Conservation (phyloP, 169 alveolate species). For the Eimeria falciformis region DNA sequence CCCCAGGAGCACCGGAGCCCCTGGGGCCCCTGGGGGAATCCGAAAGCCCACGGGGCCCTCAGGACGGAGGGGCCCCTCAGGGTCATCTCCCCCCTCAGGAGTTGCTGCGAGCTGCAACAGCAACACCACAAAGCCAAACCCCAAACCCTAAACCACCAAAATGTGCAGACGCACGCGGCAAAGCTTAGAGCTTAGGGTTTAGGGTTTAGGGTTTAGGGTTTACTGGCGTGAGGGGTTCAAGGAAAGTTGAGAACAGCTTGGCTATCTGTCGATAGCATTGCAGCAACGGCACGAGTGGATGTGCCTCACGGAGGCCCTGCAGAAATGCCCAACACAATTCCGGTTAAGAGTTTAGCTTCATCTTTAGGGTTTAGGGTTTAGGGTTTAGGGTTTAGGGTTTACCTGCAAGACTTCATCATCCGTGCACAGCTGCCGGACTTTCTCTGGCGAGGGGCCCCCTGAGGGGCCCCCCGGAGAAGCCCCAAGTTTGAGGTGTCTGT, state of each 20-base stretch:
- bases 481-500: conserved; percentile 13
- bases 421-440: not conserved
- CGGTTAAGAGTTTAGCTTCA: not conserved
- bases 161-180: not conserved
- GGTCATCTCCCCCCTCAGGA: not conserved
- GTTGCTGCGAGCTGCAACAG: not conserved
- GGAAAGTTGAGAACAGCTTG: conserved; percentile 61
- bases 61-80: not conserved
- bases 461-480: not conserved
- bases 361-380: conserved; percentile 30
- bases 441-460: not conserved
- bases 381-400: conserved; percentile 38
- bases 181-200: not conserved
- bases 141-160: conserved; percentile 6
- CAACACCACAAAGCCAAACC: not conserved
- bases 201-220: conserved; percentile 13
- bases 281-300: conserved; percentile 74
- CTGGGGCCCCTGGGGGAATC: conserved; percentile 18
- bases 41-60: conserved; percentile 5
- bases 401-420: conserved; percentile 25
- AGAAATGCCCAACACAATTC: not conserved
- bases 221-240: conserved; percentile 71
- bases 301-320: conserved; percentile 67
- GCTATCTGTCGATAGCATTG: conserved; percentile 71
- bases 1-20: not conserved